A percentile compares a stretch with the other conserved stretches of the same genome.
Conservation (phyloP, 2,329 filamentous ascomycete species). For the Leptosphaerulina australis region DNA sequence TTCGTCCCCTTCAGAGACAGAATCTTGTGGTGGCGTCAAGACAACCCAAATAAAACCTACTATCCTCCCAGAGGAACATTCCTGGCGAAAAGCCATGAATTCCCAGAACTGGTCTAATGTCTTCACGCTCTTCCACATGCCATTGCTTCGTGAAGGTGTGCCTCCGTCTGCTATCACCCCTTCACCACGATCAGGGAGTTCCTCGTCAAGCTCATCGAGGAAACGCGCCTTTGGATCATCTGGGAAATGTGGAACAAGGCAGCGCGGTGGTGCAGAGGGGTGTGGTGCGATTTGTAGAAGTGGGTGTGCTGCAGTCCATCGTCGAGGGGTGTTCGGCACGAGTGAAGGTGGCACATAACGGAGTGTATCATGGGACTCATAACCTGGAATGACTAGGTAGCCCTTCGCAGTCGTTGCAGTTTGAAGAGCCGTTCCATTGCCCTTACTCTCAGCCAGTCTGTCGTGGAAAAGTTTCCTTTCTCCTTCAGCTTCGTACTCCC, state of each 20-base stretch:
- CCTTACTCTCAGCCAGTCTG: constrained; percentile 37
- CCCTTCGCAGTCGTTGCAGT: constrained; percentile 63
- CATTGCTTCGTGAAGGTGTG: constrained; percentile 59
- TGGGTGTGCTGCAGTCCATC: constrained; percentile 69
- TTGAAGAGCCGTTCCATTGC: constrained; percentile 21
- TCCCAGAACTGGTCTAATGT: constrained; percentile 96
- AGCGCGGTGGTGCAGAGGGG: constrained; percentile 74
- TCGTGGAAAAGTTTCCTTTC: constrained; percentile 41
- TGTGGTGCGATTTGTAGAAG: constrained; percentile 74
- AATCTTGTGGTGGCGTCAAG: constrained; percentile 65
- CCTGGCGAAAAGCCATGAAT: constrained; percentile 94
- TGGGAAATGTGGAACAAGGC: constrained; percentile 86
- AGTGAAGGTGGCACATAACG: constrained; percentile 70
- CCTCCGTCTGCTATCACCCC: constrained; percentile 44
- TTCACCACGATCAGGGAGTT: constrained; percentile 64
- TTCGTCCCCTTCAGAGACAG: constrained; percentile 42
- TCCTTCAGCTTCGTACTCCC: constrained; percentile 54
- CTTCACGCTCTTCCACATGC: constrained; percentile 82
- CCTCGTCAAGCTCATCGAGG: constrained; percentile 85
- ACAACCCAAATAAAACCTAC: constrained; percentile 96
- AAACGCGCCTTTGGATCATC: constrained; percentile 95
- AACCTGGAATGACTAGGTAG: constrained; percentile 85
- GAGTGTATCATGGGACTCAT: constrained; percentile 80
- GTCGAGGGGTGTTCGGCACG: constrained; percentile 48
- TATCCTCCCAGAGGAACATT: constrained; percentile 88